These are phyloP conservation scores for Colletotrichum gigasporum DNA, from an alignment of 2,329 filamentous ascomycete species.

Conservation along the genomic window DNA sequence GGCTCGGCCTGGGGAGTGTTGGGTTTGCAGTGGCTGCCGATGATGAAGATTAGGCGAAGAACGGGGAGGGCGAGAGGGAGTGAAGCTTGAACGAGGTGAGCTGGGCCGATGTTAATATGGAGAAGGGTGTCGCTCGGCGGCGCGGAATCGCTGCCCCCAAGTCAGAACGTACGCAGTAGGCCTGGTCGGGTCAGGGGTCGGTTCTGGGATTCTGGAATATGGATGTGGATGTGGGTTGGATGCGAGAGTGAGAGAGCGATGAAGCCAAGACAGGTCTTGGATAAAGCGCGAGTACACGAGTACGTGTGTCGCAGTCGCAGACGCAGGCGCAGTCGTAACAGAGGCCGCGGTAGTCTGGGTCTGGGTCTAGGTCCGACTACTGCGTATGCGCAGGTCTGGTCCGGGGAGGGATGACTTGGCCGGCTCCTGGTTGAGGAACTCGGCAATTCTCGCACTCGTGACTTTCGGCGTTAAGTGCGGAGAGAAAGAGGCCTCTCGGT, in stretches of 20 bases:
- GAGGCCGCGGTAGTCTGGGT: too few species aligned
- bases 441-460: not conserved
- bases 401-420: not conserved
- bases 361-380: too few species aligned
- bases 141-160: not conserved
- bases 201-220: not conserved
- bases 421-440: not conserved
- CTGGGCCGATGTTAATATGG: not conserved
- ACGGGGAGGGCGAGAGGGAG: not conserved
- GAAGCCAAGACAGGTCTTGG: constrained; percentile 9
- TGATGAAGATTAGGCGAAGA: not conserved
- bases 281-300: not conserved
- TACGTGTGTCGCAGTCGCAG: not conserved
- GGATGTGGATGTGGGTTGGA: not conserved
- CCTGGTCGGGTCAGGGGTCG: not conserved
- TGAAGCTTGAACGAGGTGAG: not conserved
- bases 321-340: not conserved
- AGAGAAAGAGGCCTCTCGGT: too few species aligned
- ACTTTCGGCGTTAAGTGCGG: too few species aligned
- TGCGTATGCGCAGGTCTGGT: too few species aligned
- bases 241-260: not conserved
- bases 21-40: too few species aligned
- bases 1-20: too few species aligned
- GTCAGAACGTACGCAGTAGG: too few species aligned
- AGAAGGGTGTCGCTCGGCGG: not conserved